A percentile compares a stretch with the other conserved stretches of the same genome.
Conservation (phyloP, 192 early-diverging fungal genomes). For the Cetraspora pellucida region DNA sequence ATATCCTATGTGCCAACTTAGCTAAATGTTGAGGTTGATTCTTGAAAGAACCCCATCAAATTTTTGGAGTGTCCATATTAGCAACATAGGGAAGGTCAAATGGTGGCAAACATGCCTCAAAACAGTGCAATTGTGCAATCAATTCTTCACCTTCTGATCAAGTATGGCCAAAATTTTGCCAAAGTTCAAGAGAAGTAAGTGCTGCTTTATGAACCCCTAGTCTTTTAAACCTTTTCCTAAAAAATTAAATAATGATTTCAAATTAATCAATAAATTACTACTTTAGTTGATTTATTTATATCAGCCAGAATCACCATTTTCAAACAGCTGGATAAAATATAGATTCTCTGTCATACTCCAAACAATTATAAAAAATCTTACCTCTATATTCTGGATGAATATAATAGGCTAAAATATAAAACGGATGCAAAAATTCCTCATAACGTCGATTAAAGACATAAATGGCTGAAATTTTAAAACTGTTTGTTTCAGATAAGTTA, state of each 20-base stretch:
- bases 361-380: neutral
- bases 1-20: neutral
- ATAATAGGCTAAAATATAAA: too few species aligned
- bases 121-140: neutral
- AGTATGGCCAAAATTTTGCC: neutral
- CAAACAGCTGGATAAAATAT: too few species aligned
- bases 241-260: neutral
- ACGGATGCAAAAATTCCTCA: too few species aligned
- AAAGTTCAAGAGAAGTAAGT: neutral
- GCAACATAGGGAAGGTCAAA: neutral
- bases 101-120: neutral
- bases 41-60: neutral
- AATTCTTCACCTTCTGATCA: neutral
- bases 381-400: neutral
- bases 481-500: neutral
- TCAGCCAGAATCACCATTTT: too few species aligned
- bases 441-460: too few species aligned
- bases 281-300: too few species aligned
- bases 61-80: neutral
- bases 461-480: neutral
- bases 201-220: neutral
- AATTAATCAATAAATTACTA: neutral
- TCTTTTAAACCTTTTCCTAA: neutral
- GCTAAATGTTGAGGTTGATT: neutral
- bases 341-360: too few species aligned